Conservation (phyloP, 805 yeast genomes). For the Metschnikowia continentalis region DNA sequence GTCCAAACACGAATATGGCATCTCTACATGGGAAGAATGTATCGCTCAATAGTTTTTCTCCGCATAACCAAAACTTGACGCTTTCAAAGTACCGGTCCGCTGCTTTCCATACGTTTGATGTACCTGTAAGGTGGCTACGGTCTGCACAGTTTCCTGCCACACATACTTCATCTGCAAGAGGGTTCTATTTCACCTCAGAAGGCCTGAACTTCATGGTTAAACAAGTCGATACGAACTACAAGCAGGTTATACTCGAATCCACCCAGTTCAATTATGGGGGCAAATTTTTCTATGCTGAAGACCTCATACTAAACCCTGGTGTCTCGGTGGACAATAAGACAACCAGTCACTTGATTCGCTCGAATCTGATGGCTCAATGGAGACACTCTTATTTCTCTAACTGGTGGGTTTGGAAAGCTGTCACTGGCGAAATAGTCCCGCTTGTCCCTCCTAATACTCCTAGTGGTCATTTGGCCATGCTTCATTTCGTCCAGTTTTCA, state of each 20-base stretch:
- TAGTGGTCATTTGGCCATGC: slow-evolving; percentile 17
- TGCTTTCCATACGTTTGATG: neutral
- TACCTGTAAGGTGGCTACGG: slow-evolving; percentile 26
- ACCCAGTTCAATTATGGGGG: slow-evolving; percentile 41
- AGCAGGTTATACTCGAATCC: slow-evolving; percentile 26
- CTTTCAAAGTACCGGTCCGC: slow-evolving; percentile 25
- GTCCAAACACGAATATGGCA: slow-evolving; percentile 22
- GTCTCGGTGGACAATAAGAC: slow-evolving; percentile 41
- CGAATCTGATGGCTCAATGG: slow-evolving; percentile 47
- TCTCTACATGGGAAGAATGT: slow-evolving; percentile 25
- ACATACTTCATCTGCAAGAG: slow-evolving; percentile 17
- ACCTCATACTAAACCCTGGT: slow-evolving; percentile 36
- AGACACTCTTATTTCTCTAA: slow-evolving; percentile 35
- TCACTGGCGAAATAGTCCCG: slow-evolving; percentile 26
- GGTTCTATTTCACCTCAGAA: slow-evolving; percentile 26
- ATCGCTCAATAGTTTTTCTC: slow-evolving; percentile 28
- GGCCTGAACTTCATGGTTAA: slow-evolving; percentile 18
- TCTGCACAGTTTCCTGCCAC: slow-evolving; percentile 28
- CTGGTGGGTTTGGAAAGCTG: slow-evolving; percentile 35
- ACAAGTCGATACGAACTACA: slow-evolving; percentile 26
- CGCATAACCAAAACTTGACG: slow-evolving; percentile 26
- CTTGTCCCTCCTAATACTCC: slow-evolving; percentile 26
- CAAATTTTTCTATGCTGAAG: slow-evolving; percentile 27
- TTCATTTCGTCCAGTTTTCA: slow-evolving; percentile 51
- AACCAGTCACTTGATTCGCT: slow-evolving; percentile 47